Conservation (phyloP, 371 early-diverging fungal genomes). For the Mucor sp. region DNA sequence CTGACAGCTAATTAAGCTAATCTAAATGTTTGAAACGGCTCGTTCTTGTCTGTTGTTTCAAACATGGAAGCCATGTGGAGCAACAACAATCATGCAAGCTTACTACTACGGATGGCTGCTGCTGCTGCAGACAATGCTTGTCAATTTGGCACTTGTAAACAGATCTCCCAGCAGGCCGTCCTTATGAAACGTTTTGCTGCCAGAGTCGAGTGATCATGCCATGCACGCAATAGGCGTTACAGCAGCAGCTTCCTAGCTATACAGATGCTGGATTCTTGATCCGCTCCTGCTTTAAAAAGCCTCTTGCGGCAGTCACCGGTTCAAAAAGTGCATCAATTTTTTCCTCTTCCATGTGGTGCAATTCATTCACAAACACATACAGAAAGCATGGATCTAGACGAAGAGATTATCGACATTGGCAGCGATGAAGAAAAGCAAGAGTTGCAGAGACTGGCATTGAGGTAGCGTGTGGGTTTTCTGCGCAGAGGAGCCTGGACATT, state of each 20-base stretch:
- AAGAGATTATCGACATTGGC: constrained; percentile 38
- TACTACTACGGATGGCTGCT: no score
- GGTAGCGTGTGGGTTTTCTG: background rate
- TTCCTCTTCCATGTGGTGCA: background rate
- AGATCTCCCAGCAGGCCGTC: background rate
- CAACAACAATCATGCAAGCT: no score
- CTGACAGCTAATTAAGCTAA: background rate
- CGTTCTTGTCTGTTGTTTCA: no score
- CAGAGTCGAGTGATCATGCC: background rate
- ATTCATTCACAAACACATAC: background rate
- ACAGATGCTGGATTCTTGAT: no score
- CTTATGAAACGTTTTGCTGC: background rate
- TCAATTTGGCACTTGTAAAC: background rate
- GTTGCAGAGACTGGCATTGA: background rate
- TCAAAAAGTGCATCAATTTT: constrained; percentile 1
- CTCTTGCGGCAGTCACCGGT: background rate
- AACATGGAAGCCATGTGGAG: no score
- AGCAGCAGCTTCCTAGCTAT: background rate
- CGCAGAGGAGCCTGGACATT: background rate
- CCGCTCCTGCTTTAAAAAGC: background rate
- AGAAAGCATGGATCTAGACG: constrained; percentile 17
- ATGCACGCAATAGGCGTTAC: background rate
- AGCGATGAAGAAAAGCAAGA: constrained; percentile 18
- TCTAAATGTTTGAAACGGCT: background rate
- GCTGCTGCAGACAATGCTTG: background rate